Base-by-base conservation (phyloP, 106 monocot species). In the Chionographis japonica region DNA sequence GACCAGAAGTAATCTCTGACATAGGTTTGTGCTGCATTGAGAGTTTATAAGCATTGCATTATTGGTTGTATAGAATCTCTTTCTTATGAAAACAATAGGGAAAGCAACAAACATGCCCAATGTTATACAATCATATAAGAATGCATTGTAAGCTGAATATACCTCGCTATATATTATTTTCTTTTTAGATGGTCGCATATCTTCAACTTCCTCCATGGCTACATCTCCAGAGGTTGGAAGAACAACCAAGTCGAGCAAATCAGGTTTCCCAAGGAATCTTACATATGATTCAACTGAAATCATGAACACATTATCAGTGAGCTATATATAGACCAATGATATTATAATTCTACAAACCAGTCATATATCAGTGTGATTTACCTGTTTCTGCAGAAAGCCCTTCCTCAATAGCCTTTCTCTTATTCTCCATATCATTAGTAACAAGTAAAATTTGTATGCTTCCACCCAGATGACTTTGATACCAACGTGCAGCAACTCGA, bases 361-460 rank as follows among this genome's bases (percentile, higher is more conserved):
- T 40, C 37, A 37, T 8, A 63, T 2, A 40, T 52, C 2, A 36
- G 18, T 8, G 13, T 6, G 14, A 14, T 12, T 9, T 68, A 93
- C 98, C 83, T 69, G 98, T 98, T 70, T 98, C 98, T 68, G 87
- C 83, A 71, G 56, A 69, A 78, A 98, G 73, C 41, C 98, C 98
- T 58, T 98, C 93, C 40, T 79, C 87, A 59, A 67, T 74, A 19
- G 98, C 98, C 76, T 90, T 98, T 72, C 75, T 79, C 74, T 85
- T 98, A 65, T 98, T 98, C 16, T 98, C 98, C 70, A 63, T 93
- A 62, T 98, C 98, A 78, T 98, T 97, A 17, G 98, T 98, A 67
- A 98, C 78, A 61, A 98, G 89, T 63, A 92, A 72, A 37, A 92
- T 61, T 35, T 78, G 72, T 64, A 78, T 72, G 40, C 50, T 80